Conservation (phyloP, 2,329 filamentous ascomycete species). For the Cadophora malorum region DNA sequence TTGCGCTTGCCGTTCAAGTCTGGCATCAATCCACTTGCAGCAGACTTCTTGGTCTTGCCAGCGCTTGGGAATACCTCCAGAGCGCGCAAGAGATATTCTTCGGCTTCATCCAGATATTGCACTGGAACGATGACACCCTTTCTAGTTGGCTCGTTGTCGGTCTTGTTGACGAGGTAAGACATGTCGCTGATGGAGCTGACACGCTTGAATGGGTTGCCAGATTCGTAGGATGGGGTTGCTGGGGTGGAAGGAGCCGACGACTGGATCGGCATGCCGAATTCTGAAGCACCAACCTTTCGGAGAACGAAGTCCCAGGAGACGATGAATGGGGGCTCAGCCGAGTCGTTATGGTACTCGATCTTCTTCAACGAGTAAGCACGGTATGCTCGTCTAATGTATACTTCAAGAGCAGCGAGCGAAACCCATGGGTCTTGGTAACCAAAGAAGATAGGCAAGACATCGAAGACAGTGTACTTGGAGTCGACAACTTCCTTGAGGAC, state of each 20-base stretch:
- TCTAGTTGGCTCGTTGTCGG: conserved; percentile 77
- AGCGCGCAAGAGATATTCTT: conserved; percentile 83
- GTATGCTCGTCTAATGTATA: conserved; percentile 96
- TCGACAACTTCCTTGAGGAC: conserved; percentile 98
- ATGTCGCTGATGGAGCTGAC: conserved; percentile 97
- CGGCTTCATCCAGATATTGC: conserved; percentile 90
- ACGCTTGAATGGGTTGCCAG: conserved; percentile 72
- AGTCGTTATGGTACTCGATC: conserved; percentile 83
- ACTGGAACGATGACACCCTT: conserved; percentile 96
- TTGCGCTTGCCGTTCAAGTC: conserved; percentile 78
- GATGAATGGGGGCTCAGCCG: conserved; percentile 74
- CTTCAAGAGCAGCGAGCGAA: conserved; percentile 88
- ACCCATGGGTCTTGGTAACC: conserved; percentile 94
- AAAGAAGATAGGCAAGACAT: conserved; percentile 95
- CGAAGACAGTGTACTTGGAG: conserved; percentile 98
- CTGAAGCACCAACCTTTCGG: conserved; percentile 88
- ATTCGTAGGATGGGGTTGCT: conserved; percentile 70
- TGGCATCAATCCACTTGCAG: conserved; percentile 66
- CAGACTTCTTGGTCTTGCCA: conserved; percentile 60
- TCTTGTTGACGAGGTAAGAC: conserved; percentile 80
- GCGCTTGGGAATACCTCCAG: conserved; percentile 78
- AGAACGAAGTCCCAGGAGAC: conserved; percentile 96
- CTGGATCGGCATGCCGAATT: conserved; percentile 82
- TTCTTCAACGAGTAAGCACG: conserved; percentile 91
- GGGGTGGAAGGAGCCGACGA: conserved; percentile 85